phyloP scores from a whole-genome alignment of 352 stramenopile genomes.

The Phytophthora kernoviae region DNA sequence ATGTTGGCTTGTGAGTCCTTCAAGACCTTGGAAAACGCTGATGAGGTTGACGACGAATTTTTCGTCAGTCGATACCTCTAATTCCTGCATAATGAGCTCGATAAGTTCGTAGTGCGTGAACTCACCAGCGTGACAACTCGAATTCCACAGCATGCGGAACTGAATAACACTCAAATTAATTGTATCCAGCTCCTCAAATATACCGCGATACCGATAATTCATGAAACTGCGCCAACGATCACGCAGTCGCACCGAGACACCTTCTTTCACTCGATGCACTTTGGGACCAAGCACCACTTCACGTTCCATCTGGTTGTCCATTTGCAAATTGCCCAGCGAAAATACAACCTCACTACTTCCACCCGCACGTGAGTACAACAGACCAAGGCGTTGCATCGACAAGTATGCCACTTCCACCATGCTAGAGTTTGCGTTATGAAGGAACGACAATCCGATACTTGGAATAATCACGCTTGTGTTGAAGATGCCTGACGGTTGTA shows the following conservation, averaged over 20 bases:
- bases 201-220: conserved; percentile 84
- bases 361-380: conserved; percentile 79
- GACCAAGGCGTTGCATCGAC: conserved; percentile 75
- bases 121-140: conserved; percentile 71
- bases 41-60: conserved; percentile 92
- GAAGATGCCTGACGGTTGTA: conserved; percentile 62
- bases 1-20: conserved; percentile 70
- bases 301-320: conserved; percentile 91
- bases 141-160: conserved; percentile 90
- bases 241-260: conserved; percentile 82
- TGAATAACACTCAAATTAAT: conserved; percentile 77
- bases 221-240: conserved; percentile 85
- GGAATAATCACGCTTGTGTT: conserved; percentile 82
- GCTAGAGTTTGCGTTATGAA: conserved; percentile 83
- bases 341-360: conserved; percentile 85
- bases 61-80: conserved; percentile 90
- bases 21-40: conserved; percentile 87
- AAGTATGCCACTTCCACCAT: conserved; percentile 90
- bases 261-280: conserved; percentile 84
- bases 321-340: conserved; percentile 85
- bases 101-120: conserved; percentile 88
- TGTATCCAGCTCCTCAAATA: conserved; percentile 80
- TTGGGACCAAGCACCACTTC: conserved; percentile 86
- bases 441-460: conserved; percentile 82
- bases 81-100: conserved; percentile 86